Evolutionary conservation across 352 stramenopile genomes (phyloP).

Genomic region (Pythium phragmiticola): DNA sequence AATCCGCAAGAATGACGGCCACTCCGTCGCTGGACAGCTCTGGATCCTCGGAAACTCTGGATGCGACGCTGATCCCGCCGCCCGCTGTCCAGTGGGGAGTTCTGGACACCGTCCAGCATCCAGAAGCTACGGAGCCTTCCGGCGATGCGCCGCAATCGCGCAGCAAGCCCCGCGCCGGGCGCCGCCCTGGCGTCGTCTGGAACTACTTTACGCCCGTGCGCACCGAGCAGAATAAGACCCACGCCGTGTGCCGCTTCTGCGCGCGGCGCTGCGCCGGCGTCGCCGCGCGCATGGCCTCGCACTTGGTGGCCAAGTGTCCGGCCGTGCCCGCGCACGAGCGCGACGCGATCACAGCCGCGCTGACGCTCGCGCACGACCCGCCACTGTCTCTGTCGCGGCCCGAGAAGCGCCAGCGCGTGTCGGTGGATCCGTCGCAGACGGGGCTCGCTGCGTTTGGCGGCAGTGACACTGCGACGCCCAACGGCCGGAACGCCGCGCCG

Average conservation of each 20-base stretch:
- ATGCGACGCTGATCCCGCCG: not conserved
- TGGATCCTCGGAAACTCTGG: not conserved
- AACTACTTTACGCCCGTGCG: slow-evolving; percentile 46
- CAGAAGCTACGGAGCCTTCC: not conserved
- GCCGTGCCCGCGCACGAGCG: slow-evolving; percentile 29
- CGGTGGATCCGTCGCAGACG: not conserved
- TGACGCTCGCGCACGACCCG: not conserved
- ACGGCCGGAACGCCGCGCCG: not conserved
- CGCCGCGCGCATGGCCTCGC: slow-evolving; percentile 45
- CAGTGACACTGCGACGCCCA: not conserved
- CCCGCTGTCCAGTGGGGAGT: not conserved
- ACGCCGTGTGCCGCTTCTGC: slow-evolving; percentile 54
- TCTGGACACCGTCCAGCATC: slow-evolving; percentile 9
- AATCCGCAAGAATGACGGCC: not conserved
- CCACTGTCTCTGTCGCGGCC: not conserved
- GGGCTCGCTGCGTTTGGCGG: slow-evolving; percentile 12
- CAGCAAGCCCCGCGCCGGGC: slow-evolving; percentile 23
- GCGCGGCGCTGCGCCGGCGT: slow-evolving; percentile 42
- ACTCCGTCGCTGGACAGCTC: not conserved
- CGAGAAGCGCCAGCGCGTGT: slow-evolving; percentile 9
- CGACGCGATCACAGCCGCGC: slow-evolving; percentile 24
- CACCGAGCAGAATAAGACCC: slow-evolving; percentile 43
- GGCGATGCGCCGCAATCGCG: not conserved
- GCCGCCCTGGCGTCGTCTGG: slow-evolving; percentile 47
- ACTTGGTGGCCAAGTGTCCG: slow-evolving; percentile 50